Base-by-base conservation (phyloP, 2,329 filamentous ascomycete species). In the Emericellopsis atlantica region DNA sequence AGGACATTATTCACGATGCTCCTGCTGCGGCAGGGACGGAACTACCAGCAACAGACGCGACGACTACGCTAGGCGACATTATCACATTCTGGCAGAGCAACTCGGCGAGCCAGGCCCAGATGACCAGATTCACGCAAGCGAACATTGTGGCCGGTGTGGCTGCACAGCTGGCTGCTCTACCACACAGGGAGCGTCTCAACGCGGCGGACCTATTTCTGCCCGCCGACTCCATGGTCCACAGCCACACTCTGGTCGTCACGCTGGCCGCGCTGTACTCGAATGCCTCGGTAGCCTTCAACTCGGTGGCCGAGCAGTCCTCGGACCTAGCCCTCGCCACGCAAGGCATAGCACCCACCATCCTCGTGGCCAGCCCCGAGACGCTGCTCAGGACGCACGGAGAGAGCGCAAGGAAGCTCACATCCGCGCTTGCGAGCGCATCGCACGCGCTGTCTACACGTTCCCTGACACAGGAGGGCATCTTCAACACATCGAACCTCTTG, bases 111-210 rank as follows among this genome's bases (percentile, higher is more conserved):
- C 57, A 68, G 32, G 76, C 76, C 46, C 79, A 92, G 44, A 79
- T 94, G 58, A 76, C 93, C 26, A 77, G 85, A 49, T 95, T 94
- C 62, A 83, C 81, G 1, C 82, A 90, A 45, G 67, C 62, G 44
- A 95, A 95, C 55, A 62, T 98, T n/a, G 77, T 87, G n/a, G 74
- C 92, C n/a, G 90, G 78, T 39, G 76, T 90, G 46, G 82, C 84
- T 29, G 82, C 81, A 14, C 78, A 94, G 55, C 74, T 89, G 33
- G 77, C 82, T 35, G 78, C 82, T 6, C 65, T 96, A 31, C 87
- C 89, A 9, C 73, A 78, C 22, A 71, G 70, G 36, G 84, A 95
- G 54, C 81, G 85, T 45, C 67, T 95, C 45, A 75, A 66, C 16
- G 69, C 79, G 1, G 73, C 77, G 2, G 92, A 98, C 53, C 70